Base-by-base conservation (phyloP, 768 basidiomycete genomes). In the Collybia nuda region DNA sequence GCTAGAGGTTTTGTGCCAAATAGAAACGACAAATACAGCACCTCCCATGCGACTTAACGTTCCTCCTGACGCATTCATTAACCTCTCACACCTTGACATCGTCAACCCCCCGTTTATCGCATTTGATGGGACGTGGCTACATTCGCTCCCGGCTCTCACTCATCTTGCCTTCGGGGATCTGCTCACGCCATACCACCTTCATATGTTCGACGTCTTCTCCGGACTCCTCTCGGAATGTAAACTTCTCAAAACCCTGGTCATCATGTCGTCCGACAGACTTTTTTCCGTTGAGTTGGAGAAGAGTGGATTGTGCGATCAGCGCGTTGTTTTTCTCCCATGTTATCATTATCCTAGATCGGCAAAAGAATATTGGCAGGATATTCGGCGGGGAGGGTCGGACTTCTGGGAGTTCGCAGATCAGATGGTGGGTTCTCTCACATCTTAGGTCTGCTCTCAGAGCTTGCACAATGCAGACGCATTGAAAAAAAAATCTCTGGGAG, bases 131-230 rank as follows among this genome's bases (percentile, higher is more conserved):
- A 43, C 55, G 11, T 56, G 60, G 6, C 55, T 69, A 0, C 44
- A 55, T 18, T 15, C 43, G 2, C 61, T 72, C 11, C 66, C 69
- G 5, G 41, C 52, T 14, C 56, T 72, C 21, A 68, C 67, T 4
- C 68, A 72, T 54, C 53, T 70, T 14, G 62, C 64, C 2, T 44
- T 72, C 6, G 68, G 70, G 2, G 57, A 63, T 24, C 51, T 70
- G 7, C 53, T 49, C 29, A 47, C 44, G 2, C 17, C 26, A 9
- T 47, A 52, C 4, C 59, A 66, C 37, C 23, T 26, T 0, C 47
- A 60, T 22, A 41, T 64, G 37, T 35, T 65, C 39, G 44, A 47
- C 3, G 55, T 60, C n/a, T 52, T 68, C 42, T 50, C 40, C 17
- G 42, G 35, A 6, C 50, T 67, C 11, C 54, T 66, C 1, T 46